phyloP scores from a whole-genome alignment of 108 stramenopile genomes.

The Nannochloropsis oceanica region DNA sequence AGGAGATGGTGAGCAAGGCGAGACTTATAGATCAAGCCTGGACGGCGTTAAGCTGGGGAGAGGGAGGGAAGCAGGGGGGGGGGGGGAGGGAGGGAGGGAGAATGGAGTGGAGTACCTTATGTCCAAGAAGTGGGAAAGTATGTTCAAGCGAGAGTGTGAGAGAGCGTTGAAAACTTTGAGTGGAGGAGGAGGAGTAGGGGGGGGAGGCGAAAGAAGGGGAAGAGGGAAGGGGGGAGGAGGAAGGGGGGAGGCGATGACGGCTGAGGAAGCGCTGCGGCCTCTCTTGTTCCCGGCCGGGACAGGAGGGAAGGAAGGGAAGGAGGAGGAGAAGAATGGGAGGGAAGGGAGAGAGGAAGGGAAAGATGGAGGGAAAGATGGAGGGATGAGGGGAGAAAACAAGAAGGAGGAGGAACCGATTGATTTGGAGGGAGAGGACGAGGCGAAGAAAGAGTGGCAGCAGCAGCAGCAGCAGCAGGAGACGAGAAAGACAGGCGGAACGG shows the following conservation, averaged over 20 bases:
- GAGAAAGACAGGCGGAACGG: too few relatives aligned
- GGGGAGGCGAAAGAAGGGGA: too few relatives aligned
- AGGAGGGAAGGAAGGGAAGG: neutral
- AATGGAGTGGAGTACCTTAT: neutral
- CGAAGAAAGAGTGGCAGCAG: neutral
- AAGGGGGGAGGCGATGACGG: neutral
- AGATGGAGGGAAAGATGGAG: neutral
- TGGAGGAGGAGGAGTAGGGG: neutral
- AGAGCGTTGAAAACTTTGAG: neutral
- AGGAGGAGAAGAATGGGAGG: neutral
- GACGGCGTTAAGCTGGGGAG: neutral
- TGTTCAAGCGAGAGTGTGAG: neutral
- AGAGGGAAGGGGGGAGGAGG: neutral
- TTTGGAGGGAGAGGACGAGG: neutral
- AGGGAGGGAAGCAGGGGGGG: too few relatives aligned
- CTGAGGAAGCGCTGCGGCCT: neutral
- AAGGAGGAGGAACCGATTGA: neutral
- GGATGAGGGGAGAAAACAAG: neutral
- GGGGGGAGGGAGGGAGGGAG: neutral
- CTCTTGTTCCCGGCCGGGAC: neutral
- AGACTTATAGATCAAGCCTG: neutral
- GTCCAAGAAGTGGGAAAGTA: neutral
- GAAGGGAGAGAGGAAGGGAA: neutral
- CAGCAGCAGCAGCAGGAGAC: neutral
- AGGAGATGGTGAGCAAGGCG: neutral